phyloP scores from a whole-genome alignment of 1,284 basidiomycete species.

The Papiliotrema terrestris region DNA sequence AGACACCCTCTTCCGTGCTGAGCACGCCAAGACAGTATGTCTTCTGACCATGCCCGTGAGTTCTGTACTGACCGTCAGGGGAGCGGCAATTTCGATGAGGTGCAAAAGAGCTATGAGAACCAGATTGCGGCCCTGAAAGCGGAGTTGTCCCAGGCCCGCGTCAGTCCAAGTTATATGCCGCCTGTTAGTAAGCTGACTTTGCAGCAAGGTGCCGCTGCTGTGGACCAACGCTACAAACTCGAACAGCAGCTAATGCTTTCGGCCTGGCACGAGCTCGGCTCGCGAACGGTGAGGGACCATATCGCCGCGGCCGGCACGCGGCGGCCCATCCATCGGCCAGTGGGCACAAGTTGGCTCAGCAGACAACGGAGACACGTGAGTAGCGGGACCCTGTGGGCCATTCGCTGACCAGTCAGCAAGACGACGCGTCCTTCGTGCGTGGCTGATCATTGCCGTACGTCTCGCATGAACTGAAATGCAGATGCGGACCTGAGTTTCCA shows the following conservation, averaged over 20 bases:
- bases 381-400: not conserved
- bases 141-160: slow-evolving; percentile 63
- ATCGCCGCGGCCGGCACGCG: slow-evolving; percentile 14
- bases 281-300: slow-evolving; percentile 58
- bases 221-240: slow-evolving; percentile 61
- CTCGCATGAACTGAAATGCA: too few relatives aligned
- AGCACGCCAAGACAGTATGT: slow-evolving; percentile 19
- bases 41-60: not conserved
- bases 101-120: slow-evolving; percentile 62
- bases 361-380: slow-evolving; percentile 9
- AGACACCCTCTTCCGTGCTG: slow-evolving; percentile 63
- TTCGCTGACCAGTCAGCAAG: slow-evolving; percentile 8
- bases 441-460: not conserved
- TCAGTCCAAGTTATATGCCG: slow-evolving; percentile 28
- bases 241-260: slow-evolving; percentile 79
- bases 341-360: slow-evolving; percentile 8
- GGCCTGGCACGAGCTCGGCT: slow-evolving; percentile 66
- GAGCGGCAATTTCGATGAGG: slow-evolving; percentile 61
- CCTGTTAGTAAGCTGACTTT: slow-evolving; percentile 2
- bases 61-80: not conserved
- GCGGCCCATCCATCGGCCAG: slow-evolving; percentile 1
- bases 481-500: too few relatives aligned
- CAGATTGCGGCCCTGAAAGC: slow-evolving; percentile 69
- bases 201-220: slow-evolving; percentile 51
- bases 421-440: slow-evolving; percentile 12